Conservation (phyloP, 2,329 filamentous ascomycete species). For the Phialophora chinensis region DNA sequence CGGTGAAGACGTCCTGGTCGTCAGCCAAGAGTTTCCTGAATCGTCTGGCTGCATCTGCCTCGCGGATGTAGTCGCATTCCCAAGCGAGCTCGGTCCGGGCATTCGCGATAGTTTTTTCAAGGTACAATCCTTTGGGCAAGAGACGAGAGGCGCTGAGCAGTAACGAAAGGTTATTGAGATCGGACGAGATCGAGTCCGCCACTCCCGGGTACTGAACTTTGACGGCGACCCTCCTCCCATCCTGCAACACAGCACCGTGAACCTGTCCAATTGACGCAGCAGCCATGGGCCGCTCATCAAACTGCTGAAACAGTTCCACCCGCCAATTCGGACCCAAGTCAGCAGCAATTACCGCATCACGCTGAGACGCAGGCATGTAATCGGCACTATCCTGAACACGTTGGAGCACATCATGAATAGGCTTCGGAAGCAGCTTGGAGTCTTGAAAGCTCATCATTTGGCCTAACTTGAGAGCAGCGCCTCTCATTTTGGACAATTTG, state of each 20-base stretch:
- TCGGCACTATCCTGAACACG: slow-evolving; percentile 95
- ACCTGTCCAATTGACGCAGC: slow-evolving; percentile 98
- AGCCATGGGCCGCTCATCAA: slow-evolving; percentile 90
- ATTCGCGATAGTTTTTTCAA: slow-evolving; percentile 97
- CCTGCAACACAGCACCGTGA: slow-evolving; percentile 80
- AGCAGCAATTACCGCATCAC: slow-evolving; percentile 77
- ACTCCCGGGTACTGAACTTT: slow-evolving; percentile 98
- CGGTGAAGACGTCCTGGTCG: slow-evolving; percentile 74
- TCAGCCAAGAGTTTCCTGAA: slow-evolving; percentile 80
- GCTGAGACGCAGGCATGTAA: slow-evolving; percentile 95
- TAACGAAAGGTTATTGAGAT: slow-evolving; percentile 89
- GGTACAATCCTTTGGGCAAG: slow-evolving; percentile 86
- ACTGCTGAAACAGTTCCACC: slow-evolving; percentile 77
- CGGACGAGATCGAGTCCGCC: slow-evolving; percentile 92
- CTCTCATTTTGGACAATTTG: slow-evolving; percentile 93
- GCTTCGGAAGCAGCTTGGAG: slow-evolving; percentile 86
- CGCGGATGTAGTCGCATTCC: slow-evolving; percentile 95
- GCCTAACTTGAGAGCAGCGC: slow-evolving; percentile 93
- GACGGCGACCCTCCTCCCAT: slow-evolving; percentile 79
- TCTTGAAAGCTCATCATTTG: slow-evolving; percentile 99
- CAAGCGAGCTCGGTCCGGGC: slow-evolving; percentile 88
- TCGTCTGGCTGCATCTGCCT: slow-evolving; percentile 78
- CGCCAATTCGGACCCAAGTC: slow-evolving; percentile 88
- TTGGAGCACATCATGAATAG: slow-evolving; percentile 87
- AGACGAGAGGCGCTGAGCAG: slow-evolving; percentile 89